These are phyloP conservation scores for Candolleomyces aberdarensis DNA, from an alignment of 768 basidiomycete species.

Conservation along the genomic window DNA sequence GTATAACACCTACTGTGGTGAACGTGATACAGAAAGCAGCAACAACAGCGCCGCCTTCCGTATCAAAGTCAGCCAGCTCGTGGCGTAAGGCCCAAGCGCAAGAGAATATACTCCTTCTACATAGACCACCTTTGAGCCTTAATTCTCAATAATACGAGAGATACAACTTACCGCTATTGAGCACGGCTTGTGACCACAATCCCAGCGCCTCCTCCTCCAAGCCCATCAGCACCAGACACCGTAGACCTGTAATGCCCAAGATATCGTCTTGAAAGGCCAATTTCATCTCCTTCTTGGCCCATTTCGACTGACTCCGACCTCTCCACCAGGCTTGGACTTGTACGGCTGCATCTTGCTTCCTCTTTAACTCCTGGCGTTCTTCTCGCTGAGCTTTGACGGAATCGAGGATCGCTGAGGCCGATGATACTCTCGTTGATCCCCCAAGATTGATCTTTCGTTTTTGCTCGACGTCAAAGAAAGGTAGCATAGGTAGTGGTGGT, in stretches of 20 bases:
- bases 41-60: slow-evolving; percentile 46
- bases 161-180: slow-evolving; percentile 28
- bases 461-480: slow-evolving; percentile 49
- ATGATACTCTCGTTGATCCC: slow-evolving; percentile 34
- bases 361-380: slow-evolving; percentile 55
- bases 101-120: slow-evolving; percentile 40
- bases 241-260: slow-evolving; percentile 50
- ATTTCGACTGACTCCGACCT: slow-evolving; percentile 40
- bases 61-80: slow-evolving; percentile 63
- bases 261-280: slow-evolving; percentile 50
- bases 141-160: slow-evolving; percentile 6
- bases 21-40: slow-evolving; percentile 46
- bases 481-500: slow-evolving; percentile 19
- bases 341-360: slow-evolving; percentile 54
- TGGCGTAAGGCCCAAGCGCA: slow-evolving; percentile 30
- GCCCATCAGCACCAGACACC: slow-evolving; percentile 65
- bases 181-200: slow-evolving; percentile 42
- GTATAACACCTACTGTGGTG: slow-evolving; percentile 22
- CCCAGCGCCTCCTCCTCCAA: slow-evolving; percentile 46
- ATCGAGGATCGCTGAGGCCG: slow-evolving; percentile 56
- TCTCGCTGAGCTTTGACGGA: slow-evolving; percentile 59
- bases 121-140: background rate
- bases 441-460: slow-evolving; percentile 76
- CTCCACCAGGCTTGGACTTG: slow-evolving; percentile 76
- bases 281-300: slow-evolving; percentile 43